Evolutionary conservation across 768 basidiomycete genomes (phyloP).

Genomic region (Auriscalpium microsporum): DNA sequence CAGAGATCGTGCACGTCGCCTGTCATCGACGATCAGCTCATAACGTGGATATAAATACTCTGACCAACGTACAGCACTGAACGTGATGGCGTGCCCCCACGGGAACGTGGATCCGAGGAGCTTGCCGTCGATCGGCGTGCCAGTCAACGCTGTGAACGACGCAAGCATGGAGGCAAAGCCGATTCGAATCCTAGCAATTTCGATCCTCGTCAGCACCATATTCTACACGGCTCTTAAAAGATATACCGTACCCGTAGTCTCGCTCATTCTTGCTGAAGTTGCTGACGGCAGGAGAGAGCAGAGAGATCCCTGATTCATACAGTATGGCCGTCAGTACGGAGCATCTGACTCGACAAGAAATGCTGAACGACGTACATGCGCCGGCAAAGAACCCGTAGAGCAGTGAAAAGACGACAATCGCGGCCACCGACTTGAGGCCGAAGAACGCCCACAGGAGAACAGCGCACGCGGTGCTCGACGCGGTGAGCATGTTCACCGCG

Average conservation of each 20-base stretch:
- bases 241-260: slow-evolving; percentile 1
- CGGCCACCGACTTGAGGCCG: slow-evolving; percentile 25
- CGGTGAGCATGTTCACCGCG: slow-evolving; percentile 35
- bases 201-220: too few species aligned
- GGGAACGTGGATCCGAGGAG: slow-evolving; percentile 5
- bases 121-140: slow-evolving; percentile 20
- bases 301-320: slow-evolving; percentile 11
- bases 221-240: not conserved
- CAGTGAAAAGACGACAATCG: slow-evolving; percentile 32
- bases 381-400: slow-evolving; percentile 43
- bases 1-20: too few species aligned
- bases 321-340: not conserved
- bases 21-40: too few species aligned
- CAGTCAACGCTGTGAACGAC: slow-evolving; percentile 14
- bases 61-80: slow-evolving; percentile 13
- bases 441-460: slow-evolving; percentile 34
- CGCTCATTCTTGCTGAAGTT: not conserved
- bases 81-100: slow-evolving; percentile 16
- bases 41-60: too few species aligned
- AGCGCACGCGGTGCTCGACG: slow-evolving; percentile 27
- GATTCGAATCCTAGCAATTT: slow-evolving; percentile 18
- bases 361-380: slow-evolving; percentile 23
- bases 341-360: not conserved
- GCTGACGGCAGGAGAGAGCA: slow-evolving; percentile 1
- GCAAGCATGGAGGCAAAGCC: slow-evolving; percentile 21